Evolutionary conservation across 1,284 basidiomycete genomes (phyloP), one percentile per base, ranked within the genome.

Genomic region (Cerioporus squamosus): DNA sequence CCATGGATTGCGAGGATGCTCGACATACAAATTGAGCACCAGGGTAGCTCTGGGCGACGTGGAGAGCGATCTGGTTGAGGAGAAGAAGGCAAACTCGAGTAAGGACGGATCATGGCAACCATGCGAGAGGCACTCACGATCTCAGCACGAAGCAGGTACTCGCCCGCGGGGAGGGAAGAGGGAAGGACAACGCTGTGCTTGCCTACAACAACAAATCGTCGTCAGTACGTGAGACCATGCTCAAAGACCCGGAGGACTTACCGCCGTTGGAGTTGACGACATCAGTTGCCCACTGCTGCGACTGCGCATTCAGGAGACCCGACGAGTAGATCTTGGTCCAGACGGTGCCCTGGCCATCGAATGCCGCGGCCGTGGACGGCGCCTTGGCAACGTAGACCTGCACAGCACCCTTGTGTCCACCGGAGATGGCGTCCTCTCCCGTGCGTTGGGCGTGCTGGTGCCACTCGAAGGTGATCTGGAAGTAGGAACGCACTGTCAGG

Each of bases 261-360:
- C 78, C 79, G 44, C 54, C 60, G 63, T 77, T 79, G 10, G 77
- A 55, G 50, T 82, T 82, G 38, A 82, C 79, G 48, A 81, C 70
- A 63, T 82, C 80, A 5, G 78, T 79, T 8, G 80, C 79, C 80
- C 80, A 81, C 51, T 75, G 63, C 58, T 73, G 70, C 9, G 70
- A 61, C 43, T 61, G 68, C 3, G 77, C 57, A 53, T 76, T 71
- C 33, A 81, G 55, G 31, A 82, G 74, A n/a, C 80, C 79, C 40
- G 79, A 78, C 3, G 76, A 73, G 64, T 81, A 82, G 33, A 83
- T 79, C 74, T 82, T 82, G 43, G 80, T 81, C 79, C 81, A 83
- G 29, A 81, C 79, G n/a, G 77, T 61, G 33, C 78, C 81, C 59
- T 78, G 79, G 15, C 78, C 80, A 57, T 81, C 66, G 67, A 80